A percentile compares a stretch with the other conserved stretches of the same genome.
phyloP scores from a whole-genome alignment of 257 asterid genomes.

The Solanum virginianum region DNA sequence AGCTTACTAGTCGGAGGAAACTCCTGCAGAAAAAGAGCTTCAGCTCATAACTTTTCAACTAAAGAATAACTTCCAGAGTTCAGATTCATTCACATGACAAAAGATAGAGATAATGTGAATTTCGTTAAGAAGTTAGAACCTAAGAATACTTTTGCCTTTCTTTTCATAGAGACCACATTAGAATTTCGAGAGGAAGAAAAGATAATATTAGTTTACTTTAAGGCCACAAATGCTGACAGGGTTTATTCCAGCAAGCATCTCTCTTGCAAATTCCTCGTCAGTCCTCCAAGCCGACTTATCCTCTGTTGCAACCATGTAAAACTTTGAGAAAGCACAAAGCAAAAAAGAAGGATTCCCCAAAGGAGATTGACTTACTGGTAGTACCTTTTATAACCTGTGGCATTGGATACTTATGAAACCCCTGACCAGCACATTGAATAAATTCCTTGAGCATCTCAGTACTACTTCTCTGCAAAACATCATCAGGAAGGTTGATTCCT shows the following conservation, averaged over 20 bases:
- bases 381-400: slow-evolving; percentile 54
- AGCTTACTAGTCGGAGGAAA: slow-evolving; percentile 44
- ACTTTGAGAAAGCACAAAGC: not conserved
- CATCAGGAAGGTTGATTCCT: slow-evolving; percentile 31
- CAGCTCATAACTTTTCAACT: not conserved
- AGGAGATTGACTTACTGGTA: not conserved
- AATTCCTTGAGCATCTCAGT: slow-evolving; percentile 33
- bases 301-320: slow-evolving; percentile 14
- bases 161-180: not conserved
- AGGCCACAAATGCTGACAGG: slow-evolving; percentile 43
- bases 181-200: not conserved
- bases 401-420: slow-evolving; percentile 34
- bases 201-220: slow-evolving; percentile 13
- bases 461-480: slow-evolving; percentile 8
- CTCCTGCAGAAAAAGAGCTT: slow-evolving; percentile 19
- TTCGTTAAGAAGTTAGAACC: not conserved
- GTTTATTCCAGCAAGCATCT: slow-evolving; percentile 65
- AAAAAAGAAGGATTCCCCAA: not conserved
- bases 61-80: not conserved
- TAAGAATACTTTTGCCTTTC: not conserved
- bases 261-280: slow-evolving; percentile 63
- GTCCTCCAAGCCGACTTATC: slow-evolving; percentile 59
- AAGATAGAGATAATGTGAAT: not conserved
- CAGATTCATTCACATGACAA: not conserved
- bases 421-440: slow-evolving; percentile 36